Evolutionary conservation across 495 filamentous ascomycete species (phyloP), one percentile per base, ranked within the genome.

Genomic region (Aspergillus heteromorphus): DNA sequence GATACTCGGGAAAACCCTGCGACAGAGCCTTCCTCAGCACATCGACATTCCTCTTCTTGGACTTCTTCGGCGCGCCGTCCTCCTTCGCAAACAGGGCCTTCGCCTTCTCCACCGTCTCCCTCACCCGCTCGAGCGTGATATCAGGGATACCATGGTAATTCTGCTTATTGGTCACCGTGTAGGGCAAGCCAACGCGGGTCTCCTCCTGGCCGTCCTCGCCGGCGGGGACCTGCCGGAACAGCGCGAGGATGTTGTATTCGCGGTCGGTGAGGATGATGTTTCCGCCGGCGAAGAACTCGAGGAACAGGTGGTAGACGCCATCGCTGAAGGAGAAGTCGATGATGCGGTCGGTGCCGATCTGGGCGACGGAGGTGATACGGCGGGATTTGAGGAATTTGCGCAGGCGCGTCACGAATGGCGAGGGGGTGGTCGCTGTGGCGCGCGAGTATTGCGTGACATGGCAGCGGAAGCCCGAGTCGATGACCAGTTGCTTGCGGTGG

Each of bases 251-350:
- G 45, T 82, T 87, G 51, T 89, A 73, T 13, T 92, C 86, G 36
- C 78, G 76, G 64, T 97, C 89, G 2, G 91, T 95, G 48, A 98
- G 75, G 48, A 98, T 87, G 51, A 98, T 85, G 67, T 98, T 98
- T 30, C 93, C 93, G n/a, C 82, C 83, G 4, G 93, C 92, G 70
- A 93, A 98, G 72, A 98, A 98, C 70, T 98, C 93, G 36, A 98
- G 73, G 65, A 90, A 95, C 31, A 98, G 73, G 34, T 86, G 79
- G 64, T 92, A 97, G 57, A 81, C 78, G 17, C 93, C 92, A 74
- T 96, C 91, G 62, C 88, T 92, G 68, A 98, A 96, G 65, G 86
- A 81, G 50, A 97, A 81, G 64, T 96, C 91, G 51, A 98, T 87
- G 52, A 98, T 86, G 17, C 93, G 84, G 67, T 98, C 93, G 0